phyloP scores from a whole-genome alignment of 495 filamentous ascomycete genomes.

The Trichoderma asperelloides region DNA sequence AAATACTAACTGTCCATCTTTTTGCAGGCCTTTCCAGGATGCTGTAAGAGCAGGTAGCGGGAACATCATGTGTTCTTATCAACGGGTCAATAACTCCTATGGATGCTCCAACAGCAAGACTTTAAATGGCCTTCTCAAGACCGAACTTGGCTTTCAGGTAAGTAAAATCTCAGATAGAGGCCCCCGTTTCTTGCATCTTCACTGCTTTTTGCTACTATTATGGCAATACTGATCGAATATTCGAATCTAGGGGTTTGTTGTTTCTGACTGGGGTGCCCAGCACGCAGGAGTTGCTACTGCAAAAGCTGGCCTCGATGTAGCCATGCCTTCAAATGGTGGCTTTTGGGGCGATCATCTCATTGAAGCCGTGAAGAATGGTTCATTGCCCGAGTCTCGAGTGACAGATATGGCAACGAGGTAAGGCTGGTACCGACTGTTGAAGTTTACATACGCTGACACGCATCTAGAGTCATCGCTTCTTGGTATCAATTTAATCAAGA shows the following conservation, averaged over 20 bases:
- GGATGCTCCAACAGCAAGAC: constrained; percentile 55
- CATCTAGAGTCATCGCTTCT: constrained; percentile 43
- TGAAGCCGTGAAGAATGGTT: constrained; percentile 37
- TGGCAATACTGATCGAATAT: neutral
- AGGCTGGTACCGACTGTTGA: neutral
- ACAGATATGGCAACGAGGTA: constrained; percentile 44
- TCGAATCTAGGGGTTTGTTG: constrained; percentile 46
- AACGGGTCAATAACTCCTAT: constrained; percentile 56
- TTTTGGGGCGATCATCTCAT: constrained; percentile 32
- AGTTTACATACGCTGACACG: neutral
- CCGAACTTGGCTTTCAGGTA: constrained; percentile 53
- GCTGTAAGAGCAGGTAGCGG: constrained; percentile 52
- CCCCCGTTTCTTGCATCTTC: neutral
- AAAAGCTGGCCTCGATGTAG: constrained; percentile 53
- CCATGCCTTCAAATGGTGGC: constrained; percentile 43
- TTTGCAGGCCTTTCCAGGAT: constrained; percentile 52
- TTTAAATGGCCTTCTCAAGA: constrained; percentile 54
- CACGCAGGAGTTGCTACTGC: constrained; percentile 47
- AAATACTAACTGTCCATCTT: constrained; percentile 10
- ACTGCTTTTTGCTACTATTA: constrained; percentile 1
- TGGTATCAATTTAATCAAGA: constrained; percentile 52
- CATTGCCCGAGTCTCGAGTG: constrained; percentile 38
- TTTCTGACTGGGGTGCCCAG: constrained; percentile 58
- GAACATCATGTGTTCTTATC: constrained; percentile 63
- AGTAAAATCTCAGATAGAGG: neutral